Evolutionary conservation across 2,329 filamentous ascomycete species (phyloP), one percentile per base, ranked within the genome.

Genomic region (Pseudocercospora vitis): DNA sequence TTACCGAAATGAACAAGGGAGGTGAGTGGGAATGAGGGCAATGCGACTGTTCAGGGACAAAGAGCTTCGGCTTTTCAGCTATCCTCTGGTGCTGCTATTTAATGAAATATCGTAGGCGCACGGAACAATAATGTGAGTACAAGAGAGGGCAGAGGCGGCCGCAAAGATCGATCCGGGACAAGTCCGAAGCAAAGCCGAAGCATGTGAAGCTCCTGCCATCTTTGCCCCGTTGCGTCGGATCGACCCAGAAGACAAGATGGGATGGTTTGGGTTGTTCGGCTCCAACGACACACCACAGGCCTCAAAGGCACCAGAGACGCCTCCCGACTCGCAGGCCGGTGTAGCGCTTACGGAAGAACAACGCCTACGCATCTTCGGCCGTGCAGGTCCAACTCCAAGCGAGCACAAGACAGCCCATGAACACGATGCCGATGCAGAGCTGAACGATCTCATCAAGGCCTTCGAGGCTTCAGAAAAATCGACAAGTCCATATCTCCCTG

Each of bases 391-490:
- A 45, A 23, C 49, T 48, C 67, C 59, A 39, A 39, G 42, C 0
- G 31, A 39, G 0, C 21, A 46, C 5, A 42, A 55, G 57, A 61
- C 51, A 62, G 71, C 62, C 68, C 72, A 55, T 70, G 74, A 62
- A 70, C 32, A 80, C 63, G 70, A 76, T 66, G 76, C 78, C 59
- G 78, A 83, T 58, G 71, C 74, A 47, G 81, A 84, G 63, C 74
- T 83, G 62, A 73, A 77, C 56, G 71, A 75, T 53, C 73, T 84
- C 48, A 71, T 83, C 51, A 74, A 76, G 57, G 75, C 77, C 55
- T 72, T 81, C 63, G 68, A 55, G 14, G 53, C 67, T 63, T 48
- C 60, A 56, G 60, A 59, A 60, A 42, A 53, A 52, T 23, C 54
- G 53, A 59, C 65, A 31, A 53, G 60, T 50, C 14, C 50, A 35